Percentiles rank a stretch among this genome's conserved stretches.
phyloP scores from a whole-genome alignment of 2,329 filamentous ascomycete genomes.

The Scedosporium boydii region DNA sequence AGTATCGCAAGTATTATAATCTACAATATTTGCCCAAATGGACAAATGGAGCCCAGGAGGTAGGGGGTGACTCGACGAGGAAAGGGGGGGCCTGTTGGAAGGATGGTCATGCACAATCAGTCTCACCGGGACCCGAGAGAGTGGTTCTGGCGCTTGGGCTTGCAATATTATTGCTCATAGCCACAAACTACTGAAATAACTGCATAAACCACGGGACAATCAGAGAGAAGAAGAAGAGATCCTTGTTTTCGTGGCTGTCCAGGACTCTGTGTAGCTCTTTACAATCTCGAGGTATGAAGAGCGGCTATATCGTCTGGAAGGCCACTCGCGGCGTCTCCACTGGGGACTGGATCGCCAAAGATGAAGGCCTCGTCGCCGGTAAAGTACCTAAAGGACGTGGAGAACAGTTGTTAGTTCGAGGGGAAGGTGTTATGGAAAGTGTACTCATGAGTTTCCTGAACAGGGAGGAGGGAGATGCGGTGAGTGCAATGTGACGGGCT shows the following conservation, averaged over 20 bases:
- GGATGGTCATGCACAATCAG: not conserved
- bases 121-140: not conserved
- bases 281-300: not conserved
- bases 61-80: not conserved
- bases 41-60: not conserved
- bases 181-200: not conserved
- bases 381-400: not conserved
- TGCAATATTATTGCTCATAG: not conserved
- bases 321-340: not conserved
- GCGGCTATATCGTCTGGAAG: not conserved
- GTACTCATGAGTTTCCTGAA: not conserved
- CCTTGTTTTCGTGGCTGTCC: not conserved
- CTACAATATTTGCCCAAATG: not conserved
- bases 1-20: not conserved
- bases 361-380: not conserved
- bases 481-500: not conserved
- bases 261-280: not conserved
- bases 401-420: not conserved
- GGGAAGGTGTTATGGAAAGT: not conserved
- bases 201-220: not conserved
- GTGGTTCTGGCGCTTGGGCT: not conserved
- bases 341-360: not conserved
- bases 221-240: not conserved
- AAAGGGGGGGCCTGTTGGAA: not conserved
- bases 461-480: not conserved